Evolutionary conservation across 495 filamentous ascomycete genomes (phyloP), one percentile per base, ranked within the genome.

Genomic region (Penicillium bovifimosum): DNA sequence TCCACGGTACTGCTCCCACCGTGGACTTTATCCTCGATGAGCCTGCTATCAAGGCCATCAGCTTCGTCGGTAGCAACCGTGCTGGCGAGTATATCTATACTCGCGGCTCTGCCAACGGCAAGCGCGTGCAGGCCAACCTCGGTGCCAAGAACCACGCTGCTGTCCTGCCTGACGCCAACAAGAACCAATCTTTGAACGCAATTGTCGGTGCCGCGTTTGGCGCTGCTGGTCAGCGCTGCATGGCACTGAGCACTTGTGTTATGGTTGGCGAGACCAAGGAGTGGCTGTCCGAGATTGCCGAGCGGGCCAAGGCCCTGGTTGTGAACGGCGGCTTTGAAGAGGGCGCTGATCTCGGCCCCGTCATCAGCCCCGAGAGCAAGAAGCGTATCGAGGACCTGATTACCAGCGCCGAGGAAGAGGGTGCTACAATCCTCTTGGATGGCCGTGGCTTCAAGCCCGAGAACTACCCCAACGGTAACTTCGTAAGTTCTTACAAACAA

Each of bases 71-170:
- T 36, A 86, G 90, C 72, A 97, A 97, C 79, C 86, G 87, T 69
- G 93, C 93, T 13, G 93, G 93, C 57, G 90, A 97, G 71, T 99
- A 99, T 72, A 99, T 99, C 69, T 97, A 86, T 70, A 70, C 80
- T 41, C 86, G 91, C 42, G 95, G 82, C 16, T 95, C 91, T 7
- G 91, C 91, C 56, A 91, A 96, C 63, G 93, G 93, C 48, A 87
- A 87, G 72, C 81, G 84, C 60, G 91, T 96, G n/a, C 93, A 99
- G 73, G 93, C 93, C 62, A 99, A 99, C 70, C 74, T 99, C 47
- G 93, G 93, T 18, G 93, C 93, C 38, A 99, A 99, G 82, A 99
- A 99, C 79, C 93, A 99, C 68, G 92, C 91, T 20, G 88, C 90
- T 28, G 84, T 99, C 18, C 80, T 97, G 54, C 93, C 95, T 1